Evolutionary conservation across 2,329 filamentous ascomycete genomes (phyloP).

Genomic region (Microdochium nivale): DNA sequence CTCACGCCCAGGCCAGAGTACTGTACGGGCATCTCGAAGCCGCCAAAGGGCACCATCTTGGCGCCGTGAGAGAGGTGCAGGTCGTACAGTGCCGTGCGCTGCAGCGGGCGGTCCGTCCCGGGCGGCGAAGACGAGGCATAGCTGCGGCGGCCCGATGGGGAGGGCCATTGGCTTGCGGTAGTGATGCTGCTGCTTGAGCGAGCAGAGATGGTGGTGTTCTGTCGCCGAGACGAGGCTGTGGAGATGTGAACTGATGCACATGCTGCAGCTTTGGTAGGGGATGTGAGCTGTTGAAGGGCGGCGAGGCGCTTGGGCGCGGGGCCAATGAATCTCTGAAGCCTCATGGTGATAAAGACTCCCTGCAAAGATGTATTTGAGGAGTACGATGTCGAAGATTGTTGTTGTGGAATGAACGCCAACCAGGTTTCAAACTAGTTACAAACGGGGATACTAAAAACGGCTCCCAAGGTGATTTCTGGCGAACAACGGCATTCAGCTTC

Average conservation of each 20-base stretch:
- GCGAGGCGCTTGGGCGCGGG: not conserved
- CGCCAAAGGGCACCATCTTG: slow-evolving; percentile 96
- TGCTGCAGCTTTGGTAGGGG: not conserved
- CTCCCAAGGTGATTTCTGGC: not conserved
- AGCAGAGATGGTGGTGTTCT: not conserved
- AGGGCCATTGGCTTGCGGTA: not conserved
- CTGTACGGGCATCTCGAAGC: slow-evolving; percentile 86
- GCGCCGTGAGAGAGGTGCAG: slow-evolving; percentile 70
- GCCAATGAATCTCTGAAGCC: not conserved
- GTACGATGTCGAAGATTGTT: not conserved
- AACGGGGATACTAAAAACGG: not conserved
- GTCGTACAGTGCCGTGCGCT: slow-evolving; percentile 68
- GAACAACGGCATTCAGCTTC: not conserved
- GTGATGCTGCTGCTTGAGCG: not conserved
- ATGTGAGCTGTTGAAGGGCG: not conserved
- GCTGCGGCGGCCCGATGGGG: not conserved
- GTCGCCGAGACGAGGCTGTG: not conserved
- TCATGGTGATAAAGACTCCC: not conserved
- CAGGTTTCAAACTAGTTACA: too few relatives aligned
- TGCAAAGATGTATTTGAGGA: not conserved
- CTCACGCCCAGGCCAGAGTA: slow-evolving; percentile 70
- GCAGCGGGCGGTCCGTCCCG: slow-evolving; percentile 22
- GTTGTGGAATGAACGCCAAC: not conserved
- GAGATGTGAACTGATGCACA: not conserved
- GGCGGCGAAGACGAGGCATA: slow-evolving; percentile 11